Evolutionary conservation across 2,329 filamentous ascomycete genomes (phyloP), one percentile per base, ranked within the genome.

Genomic region (Parastagonospora avenae): DNA sequence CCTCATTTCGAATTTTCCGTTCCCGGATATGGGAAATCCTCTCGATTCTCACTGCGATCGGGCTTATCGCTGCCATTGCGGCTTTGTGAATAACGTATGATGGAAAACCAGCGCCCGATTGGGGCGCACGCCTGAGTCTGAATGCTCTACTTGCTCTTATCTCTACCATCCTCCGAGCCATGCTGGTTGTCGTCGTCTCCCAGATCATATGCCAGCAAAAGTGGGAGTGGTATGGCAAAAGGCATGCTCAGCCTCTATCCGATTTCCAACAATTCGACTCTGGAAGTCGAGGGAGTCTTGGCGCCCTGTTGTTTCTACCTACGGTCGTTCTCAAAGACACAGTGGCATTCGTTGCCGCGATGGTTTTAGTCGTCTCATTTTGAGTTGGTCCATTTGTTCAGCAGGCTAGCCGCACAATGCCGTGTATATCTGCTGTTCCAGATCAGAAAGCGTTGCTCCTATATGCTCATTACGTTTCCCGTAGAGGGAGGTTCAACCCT

Each of bases 101-200:
- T 36, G 43, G 43, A 24, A 15, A 46, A 14, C 24, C 33, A 10
- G 43, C 38, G 29, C 43, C 43, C n/a, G 33, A 46, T 16, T 30
- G 43, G 43, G 33, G 43, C 10, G 1, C 1, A 28, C 14, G 38
- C 3, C n/a, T 46, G 11, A 46, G 38, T 16, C 43, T 46, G n/a
- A 46, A 46, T 27, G 43, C 33, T 29, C 31, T 46, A n/a, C n/a
- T 46, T 11, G 43, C 33, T 8, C 33, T 46, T 7, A 9, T 38
- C 8, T 46, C 33, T 19, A 15, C 33, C 10, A 36, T 36, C 14
- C 33, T 36, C 19, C 33, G 33, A 11, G 33, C 33, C 33, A 36
- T 36, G 33, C 33, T 36, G 14, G 33, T 36, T 15, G 33, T 36
- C n/a, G 33, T 36, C 2, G 9, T 36, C 10, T n/a, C 33, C 33